Evolutionary conservation across 352 stramenopile genomes (phyloP), one percentile per base, ranked within the genome.

Genomic region (Globisporangium solare): DNA sequence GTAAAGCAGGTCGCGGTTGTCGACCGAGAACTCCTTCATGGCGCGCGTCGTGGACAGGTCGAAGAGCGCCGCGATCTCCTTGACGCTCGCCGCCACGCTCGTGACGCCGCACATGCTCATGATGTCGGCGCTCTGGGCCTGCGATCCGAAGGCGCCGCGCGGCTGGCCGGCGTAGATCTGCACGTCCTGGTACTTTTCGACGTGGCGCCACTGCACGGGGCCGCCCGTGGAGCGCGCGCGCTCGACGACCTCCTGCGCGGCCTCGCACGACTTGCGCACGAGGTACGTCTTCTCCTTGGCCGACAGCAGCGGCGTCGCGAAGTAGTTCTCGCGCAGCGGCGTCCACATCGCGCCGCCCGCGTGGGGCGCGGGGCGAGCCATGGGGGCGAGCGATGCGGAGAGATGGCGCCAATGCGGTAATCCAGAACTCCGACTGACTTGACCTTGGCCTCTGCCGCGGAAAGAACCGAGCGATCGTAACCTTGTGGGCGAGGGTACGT

Each of bases 41-140:
- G 73, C 66, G 24, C 69, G 68, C 7, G 80, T 86, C 11, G 76
- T 83, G 17, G 66, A 62, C 40, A 91, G 54, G 31, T 91, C 70
- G 54, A 93, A 91, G 17, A 93, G 74, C 57, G 68, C 62, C 12
- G 83, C 83, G 47, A 93, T 74, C 54, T 93, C 83, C 52, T 84
- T 79, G 14, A 93, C 73, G 2, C 65, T 82, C 7, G 74, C 79
- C 1, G 83, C 75, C 27, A 91, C 79, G 54, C 67, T 86, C 7
- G 81, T 89, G n/a, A 93, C 83, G 46, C 79, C 83, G 53, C 83
- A 93, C 78, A 93, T 89, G 56, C 63, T 81, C 60, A 71, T 66
- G 47, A 63, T 42, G 43, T 63, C 57, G 7, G 73, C 56, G 43
- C 66, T 72, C 45, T 61, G 54, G 6, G 66, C 63, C 39, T 66